A percentile compares a stretch with the other conserved stretches of the same genome.
Evolutionary conservation across 306 rosid genomes (phyloP).

Genomic region (Leucaena leucocephala): DNA sequence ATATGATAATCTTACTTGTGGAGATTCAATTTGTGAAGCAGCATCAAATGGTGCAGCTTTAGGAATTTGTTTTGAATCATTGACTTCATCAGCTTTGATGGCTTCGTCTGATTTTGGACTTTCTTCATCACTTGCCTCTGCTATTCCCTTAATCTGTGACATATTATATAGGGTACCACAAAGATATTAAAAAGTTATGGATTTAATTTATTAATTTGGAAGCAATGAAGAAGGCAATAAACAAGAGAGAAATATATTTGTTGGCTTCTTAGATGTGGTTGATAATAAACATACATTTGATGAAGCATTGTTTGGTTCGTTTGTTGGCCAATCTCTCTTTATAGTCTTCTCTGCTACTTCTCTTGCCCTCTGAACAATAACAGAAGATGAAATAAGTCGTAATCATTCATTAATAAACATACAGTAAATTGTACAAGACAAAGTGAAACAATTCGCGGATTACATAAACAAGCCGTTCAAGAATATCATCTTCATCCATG

Average conservation of each 20-base stretch:
- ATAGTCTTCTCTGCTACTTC: not conserved
- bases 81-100: not conserved
- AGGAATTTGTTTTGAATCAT: not conserved
- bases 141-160: too few relatives aligned
- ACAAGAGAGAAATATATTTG: too few relatives aligned
- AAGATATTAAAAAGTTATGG: too few relatives aligned
- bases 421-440: too few relatives aligned
- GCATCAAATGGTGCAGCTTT: not conserved
- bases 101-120: too few relatives aligned
- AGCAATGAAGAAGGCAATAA: too few relatives aligned
- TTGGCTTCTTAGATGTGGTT: too few relatives aligned
- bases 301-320: not conserved
- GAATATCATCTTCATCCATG: not conserved
- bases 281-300: not conserved
- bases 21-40: not conserved
- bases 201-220: too few relatives aligned
- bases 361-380: not conserved
- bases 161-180: too few relatives aligned
- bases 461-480: rapidly evolving
- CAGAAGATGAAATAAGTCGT: not conserved
- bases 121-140: too few relatives aligned
- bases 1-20: not conserved
- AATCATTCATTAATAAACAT: not conserved
- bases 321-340: not conserved
- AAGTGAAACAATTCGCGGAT: too few relatives aligned